phyloP scores from a whole-genome alignment of 2,329 filamentous ascomycete genomes.

The Diplodia intermedia region DNA sequence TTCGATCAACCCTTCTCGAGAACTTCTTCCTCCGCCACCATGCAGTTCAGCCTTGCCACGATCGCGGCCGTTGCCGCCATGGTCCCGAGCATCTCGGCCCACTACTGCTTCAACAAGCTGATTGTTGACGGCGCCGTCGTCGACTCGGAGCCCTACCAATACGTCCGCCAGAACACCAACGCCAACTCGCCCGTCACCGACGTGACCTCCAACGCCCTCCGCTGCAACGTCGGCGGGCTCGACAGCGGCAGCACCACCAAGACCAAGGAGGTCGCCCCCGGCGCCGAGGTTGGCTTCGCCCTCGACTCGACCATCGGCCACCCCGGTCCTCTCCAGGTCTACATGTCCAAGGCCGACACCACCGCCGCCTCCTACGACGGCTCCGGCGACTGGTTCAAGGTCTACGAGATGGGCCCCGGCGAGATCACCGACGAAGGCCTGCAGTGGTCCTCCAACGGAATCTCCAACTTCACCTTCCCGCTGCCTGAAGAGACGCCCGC shows the following conservation, averaged over 20 bases:
- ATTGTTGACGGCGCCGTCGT: slow-evolving; percentile 46
- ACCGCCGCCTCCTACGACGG: slow-evolving; percentile 74
- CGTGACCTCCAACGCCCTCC: slow-evolving; percentile 45
- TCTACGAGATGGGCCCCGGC: slow-evolving; percentile 42
- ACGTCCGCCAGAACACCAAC: slow-evolving; percentile 39
- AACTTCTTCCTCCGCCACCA: slow-evolving; percentile 33
- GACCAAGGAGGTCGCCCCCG: slow-evolving; percentile 51
- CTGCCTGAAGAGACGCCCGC: slow-evolving; percentile 51
- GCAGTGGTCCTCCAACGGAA: slow-evolving; percentile 51
- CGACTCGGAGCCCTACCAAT: slow-evolving; percentile 37
- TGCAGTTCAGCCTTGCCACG: slow-evolving; percentile 43
- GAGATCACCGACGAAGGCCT: slow-evolving; percentile 44
- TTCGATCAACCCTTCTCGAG: slow-evolving; percentile 14
- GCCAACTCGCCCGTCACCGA: slow-evolving; percentile 42
- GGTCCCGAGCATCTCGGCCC: slow-evolving; percentile 40
- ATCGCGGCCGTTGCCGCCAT: slow-evolving; percentile 38
- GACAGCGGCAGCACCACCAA: slow-evolving; percentile 43
- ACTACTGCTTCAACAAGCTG: slow-evolving; percentile 49
- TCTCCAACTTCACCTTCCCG: slow-evolving; percentile 43
- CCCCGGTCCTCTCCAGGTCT: slow-evolving; percentile 48
- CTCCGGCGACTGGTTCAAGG: slow-evolving; percentile 56
- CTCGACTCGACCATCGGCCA: slow-evolving; percentile 58
- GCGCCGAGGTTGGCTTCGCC: slow-evolving; percentile 55
- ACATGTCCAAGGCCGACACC: slow-evolving; percentile 61
- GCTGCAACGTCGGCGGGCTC: slow-evolving; percentile 47